Evolutionary conservation across 768 basidiomycete species (phyloP), one percentile per base, ranked within the genome.

Genomic region (Naganishia kalamii): DNA sequence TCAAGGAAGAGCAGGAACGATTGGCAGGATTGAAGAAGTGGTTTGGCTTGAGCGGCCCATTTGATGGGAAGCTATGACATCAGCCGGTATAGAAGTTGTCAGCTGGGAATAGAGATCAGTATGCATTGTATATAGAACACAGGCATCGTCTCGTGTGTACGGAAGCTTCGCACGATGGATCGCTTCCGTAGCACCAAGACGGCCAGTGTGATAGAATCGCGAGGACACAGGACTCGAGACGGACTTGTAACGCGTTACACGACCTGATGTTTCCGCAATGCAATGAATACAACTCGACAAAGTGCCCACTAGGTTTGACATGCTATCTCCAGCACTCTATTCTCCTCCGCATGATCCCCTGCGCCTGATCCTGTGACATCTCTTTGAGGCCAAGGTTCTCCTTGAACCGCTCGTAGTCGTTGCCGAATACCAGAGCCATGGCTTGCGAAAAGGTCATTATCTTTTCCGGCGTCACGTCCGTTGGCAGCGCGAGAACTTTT

Each of bases 401-500:
- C 25, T 47, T 65, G 41, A 77, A 71, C 17, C 44, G 35, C 12
- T 60, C 52, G 25, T 69, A 62, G 13, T 59, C 67, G 44, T 68
- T 70, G 7, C 66, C 69, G 13, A 70, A 76, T 15, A 69, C 76
- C 13, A 68, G 68, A 35, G 71, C 75, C 73, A 76, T 75, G 17
- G 67, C 76, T 49, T 76, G 69, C 33, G 70, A 65, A 43, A 75
- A 77, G 0, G 75, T 72, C 21, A 60, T 43, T 13, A 68, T 60
- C 37, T 46, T 33, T 25, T 46, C 63, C 48, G 19, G 50, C 32
- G 40, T 50, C n/a, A 37, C 44, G 4, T 70, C 70, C 21, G 43
- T 67, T 15, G 74, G 71, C 13, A 86, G 77, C 2, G 82, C 84
- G 25, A 91, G 79, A 27, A 97, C 71, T 50, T 84, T 83, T 19